Base-by-base conservation (phyloP, 73 alveolate species). In the Uronychia setigera region DNA sequence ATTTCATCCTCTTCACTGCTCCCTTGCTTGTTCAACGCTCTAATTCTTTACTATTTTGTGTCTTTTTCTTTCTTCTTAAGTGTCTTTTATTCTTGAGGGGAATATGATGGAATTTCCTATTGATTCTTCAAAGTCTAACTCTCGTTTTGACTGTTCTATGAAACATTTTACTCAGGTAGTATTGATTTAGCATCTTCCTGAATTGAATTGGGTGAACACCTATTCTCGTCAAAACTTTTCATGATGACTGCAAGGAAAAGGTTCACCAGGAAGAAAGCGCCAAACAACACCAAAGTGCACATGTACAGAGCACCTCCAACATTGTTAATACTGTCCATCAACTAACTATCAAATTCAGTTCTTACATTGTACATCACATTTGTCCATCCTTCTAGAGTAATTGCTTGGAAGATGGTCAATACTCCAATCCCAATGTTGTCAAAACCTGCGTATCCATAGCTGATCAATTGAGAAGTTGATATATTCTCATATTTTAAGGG, bases 371-470 rank as follows among this genome's bases (percentile, higher is more conserved):
- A 31, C 92, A 86, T 86, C 46, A 81, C 46, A 1, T 30, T 32
- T 26, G 88, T 26, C 89, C 92, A 86, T 27, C 89, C 89, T 33
- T 79, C 88, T 0, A 81, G 14, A 19, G 89, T 80, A 0, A 81
- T 35, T 0, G 31, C 57, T 57, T 58, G 76, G 33, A 86, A 86
- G 1, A 86, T 74, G 5, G 83, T 80, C 26, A 86, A 58, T 28
- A 86, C 29, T 32, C 80, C 81, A 0, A 0, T 5, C 33, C 78
- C 78, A n/a, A 86, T 59, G 60, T 86, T 34, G 59, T 86, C 92
- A 46, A 86, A 86, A 0, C 26, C 14, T 14, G 84, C 29, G 27
- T 78, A 28, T 5, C 88, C 92, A 1, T 86, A 26, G 60, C 57
- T 86, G 29, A 77, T 29, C 29, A 46, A 19, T 19, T 46, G n/a